phyloP scores from a whole-genome alignment of 169 alveolate genomes.

The Plasmodium vivax region DNA sequence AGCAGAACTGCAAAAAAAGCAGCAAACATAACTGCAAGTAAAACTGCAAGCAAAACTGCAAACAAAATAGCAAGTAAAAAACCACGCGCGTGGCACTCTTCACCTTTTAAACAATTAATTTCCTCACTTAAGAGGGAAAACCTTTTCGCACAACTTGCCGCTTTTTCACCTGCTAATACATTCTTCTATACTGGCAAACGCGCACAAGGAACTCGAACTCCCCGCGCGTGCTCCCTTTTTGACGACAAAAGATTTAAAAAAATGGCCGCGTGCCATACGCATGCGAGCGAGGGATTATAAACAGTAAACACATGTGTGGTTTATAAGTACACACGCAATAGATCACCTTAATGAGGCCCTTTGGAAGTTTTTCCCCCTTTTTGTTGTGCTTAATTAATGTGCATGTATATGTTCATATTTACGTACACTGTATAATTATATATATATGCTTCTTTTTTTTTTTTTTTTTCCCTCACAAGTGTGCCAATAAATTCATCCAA shows the following conservation, averaged over 20 bases:
- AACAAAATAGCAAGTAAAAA: background rate
- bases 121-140: background rate
- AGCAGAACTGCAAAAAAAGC: background rate
- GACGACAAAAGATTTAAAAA: background rate
- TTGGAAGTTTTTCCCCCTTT: background rate
- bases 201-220: background rate
- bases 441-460: background rate
- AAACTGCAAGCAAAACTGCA: background rate
- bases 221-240: background rate
- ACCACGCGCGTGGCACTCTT: background rate
- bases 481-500: background rate
- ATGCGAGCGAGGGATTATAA: background rate
- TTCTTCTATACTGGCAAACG: background rate
- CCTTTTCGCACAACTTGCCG: background rate
- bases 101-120: background rate
- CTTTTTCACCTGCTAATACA: background rate
- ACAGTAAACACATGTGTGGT: background rate
- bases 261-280: background rate
- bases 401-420: background rate
- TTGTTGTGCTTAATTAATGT: slow-evolving; percentile 3
- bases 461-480: background rate
- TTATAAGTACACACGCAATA: background rate
- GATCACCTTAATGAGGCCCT: background rate
- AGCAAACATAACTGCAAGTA: background rate
- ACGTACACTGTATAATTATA: background rate